Conservation (phyloP, 768 basidiomycete genomes). For the Boletus sensibilis region DNA sequence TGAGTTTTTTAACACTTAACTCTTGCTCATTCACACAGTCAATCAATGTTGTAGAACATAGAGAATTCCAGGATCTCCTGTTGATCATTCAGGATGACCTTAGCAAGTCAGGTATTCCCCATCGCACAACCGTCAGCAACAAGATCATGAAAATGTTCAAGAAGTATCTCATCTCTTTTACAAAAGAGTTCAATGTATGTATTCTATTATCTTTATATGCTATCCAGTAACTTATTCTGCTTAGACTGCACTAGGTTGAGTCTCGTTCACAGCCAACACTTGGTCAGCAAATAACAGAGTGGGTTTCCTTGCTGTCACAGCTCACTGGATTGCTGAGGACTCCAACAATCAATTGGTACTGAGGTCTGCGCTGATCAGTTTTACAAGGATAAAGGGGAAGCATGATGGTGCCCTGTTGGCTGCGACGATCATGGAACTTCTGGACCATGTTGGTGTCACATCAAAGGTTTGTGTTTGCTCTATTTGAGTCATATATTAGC, state of each 20-base stretch:
- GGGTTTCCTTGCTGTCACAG: background rate
- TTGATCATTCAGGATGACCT: background rate
- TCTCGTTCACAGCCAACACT: background rate
- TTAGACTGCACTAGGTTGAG: background rate
- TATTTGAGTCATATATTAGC: background rate
- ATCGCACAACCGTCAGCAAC: background rate
- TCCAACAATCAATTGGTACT: background rate
- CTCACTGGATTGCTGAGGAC: background rate
- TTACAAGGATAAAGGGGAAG: background rate
- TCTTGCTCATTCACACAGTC: background rate
- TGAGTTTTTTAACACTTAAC: background rate
- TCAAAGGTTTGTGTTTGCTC: background rate
- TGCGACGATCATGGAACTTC: background rate
- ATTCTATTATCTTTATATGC: background rate
- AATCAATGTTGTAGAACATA: background rate
- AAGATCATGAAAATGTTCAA: background rate
- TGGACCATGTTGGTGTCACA: background rate
- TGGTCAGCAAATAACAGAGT: background rate
- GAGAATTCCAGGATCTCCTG: background rate
- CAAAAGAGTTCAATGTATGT: background rate
- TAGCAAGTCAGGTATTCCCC: background rate
- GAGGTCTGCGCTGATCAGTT: background rate
- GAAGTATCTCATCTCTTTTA: background rate
- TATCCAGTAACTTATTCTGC: background rate
- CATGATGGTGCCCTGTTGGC: background rate